A percentile compares a stretch with the other conserved stretches of the same genome.
These are phyloP conservation scores for Debaryomyces sp. DNA, from an alignment of 1,139 yeast species.

Conservation along the genomic window DNA sequence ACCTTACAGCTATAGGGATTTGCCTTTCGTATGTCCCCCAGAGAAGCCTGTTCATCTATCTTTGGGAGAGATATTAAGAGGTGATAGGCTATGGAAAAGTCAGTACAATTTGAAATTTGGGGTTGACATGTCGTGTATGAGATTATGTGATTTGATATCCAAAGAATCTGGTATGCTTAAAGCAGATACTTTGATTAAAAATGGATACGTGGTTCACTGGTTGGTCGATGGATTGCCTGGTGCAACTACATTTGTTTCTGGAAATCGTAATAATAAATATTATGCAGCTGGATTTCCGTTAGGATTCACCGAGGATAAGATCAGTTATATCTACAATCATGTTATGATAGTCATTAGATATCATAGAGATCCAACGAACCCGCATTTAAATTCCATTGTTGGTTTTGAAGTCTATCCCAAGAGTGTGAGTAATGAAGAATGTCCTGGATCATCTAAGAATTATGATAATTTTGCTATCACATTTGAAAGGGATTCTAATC, in stretches of 20 bases:
- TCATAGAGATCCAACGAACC: conserved; percentile 50
- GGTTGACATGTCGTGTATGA: conserved; percentile 62
- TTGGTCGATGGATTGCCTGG: conserved; percentile 83
- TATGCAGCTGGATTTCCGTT: conserved; percentile 88
- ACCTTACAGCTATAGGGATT: conserved; percentile 76
- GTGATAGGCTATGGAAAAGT: conserved; percentile 79
- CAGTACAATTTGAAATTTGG: conserved; percentile 66
- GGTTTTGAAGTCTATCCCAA: conserved; percentile 92
- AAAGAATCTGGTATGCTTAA: conserved; percentile 50
- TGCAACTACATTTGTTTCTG: conserved; percentile 79
- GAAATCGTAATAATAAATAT: conserved; percentile 60
- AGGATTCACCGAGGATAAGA: conserved; percentile 62
- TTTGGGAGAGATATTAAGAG: conserved; percentile 75
- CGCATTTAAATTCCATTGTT: conserved; percentile 62
- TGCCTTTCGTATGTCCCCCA: conserved; percentile 83
- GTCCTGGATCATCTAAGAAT: conserved; percentile 69
- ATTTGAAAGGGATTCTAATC: conserved; percentile 20
- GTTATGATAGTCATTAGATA: conserved; percentile 79
- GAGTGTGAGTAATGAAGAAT: conserved; percentile 65
- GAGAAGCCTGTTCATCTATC: conserved; percentile 67
- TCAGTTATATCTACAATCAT: conserved; percentile 73
- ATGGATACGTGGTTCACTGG: conserved; percentile 86
- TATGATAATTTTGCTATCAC: conserved; percentile 56
- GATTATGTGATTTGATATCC: conserved; percentile 63
- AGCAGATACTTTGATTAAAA: conserved; percentile 63